A percentile compares a stretch with the other conserved stretches of the same genome.
Evolutionary conservation across 495 filamentous ascomycete genomes (phyloP).

Genomic region (Parachaetomium inaequale): DNA sequence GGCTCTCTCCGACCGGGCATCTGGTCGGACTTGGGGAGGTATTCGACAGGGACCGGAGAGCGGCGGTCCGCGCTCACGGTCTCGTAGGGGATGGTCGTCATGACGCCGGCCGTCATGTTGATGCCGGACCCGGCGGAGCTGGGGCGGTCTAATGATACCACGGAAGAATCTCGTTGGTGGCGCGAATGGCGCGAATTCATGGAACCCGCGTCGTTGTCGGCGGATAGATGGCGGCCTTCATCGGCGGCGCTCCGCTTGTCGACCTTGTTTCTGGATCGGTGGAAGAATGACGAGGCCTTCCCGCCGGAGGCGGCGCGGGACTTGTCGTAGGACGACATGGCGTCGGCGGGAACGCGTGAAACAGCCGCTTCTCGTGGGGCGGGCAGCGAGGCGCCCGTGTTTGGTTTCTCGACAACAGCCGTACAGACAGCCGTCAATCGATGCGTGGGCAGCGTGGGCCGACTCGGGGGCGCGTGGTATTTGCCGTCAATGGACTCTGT

Average conservation of each 20-base stretch:
- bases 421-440: conserved; percentile 27
- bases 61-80: conserved; percentile 61
- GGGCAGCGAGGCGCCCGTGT: conserved; percentile 20
- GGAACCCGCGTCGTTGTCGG: conserved; percentile 53
- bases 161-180: conserved; percentile 75
- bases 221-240: conserved; percentile 47
- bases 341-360: conserved; percentile 32
- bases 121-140: conserved; percentile 50
- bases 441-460: conserved; percentile 26
- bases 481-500: conserved; percentile 38
- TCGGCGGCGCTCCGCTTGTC: conserved; percentile 59
- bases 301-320: conserved; percentile 77
- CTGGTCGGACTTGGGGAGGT: conserved; percentile 67
- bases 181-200: conserved; percentile 70
- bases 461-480: conserved; percentile 23
- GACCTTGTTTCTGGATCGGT: conserved; percentile 70
- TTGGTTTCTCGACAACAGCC: conserved; percentile 24
- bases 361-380: conserved; percentile 26
- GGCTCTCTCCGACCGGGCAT: conserved; percentile 63
- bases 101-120: conserved; percentile 76
- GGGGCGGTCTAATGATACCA: conserved; percentile 66
- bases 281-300: conserved; percentile 70
- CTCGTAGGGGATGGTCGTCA: conserved; percentile 89
- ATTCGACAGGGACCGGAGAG: conserved; percentile 72
- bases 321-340: conserved; percentile 67